A percentile compares a stretch with the other conserved stretches of the same genome.
Evolutionary conservation across 2,329 filamentous ascomycete genomes (phyloP).

Genomic region (Trichoderma semiorbis): DNA sequence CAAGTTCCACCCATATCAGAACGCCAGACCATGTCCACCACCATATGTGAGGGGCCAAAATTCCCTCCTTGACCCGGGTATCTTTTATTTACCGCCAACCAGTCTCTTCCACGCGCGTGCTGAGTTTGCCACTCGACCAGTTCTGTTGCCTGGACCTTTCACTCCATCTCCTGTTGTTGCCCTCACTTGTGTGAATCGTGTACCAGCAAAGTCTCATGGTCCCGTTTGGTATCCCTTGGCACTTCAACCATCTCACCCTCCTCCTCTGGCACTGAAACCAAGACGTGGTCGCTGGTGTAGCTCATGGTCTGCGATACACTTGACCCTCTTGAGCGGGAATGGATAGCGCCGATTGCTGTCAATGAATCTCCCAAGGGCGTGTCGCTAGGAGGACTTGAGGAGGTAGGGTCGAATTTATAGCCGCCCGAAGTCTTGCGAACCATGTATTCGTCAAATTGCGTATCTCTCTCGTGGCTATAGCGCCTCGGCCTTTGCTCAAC

Average conservation of each 20-base stretch:
- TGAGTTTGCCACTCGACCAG: neutral
- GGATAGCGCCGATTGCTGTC: constrained; percentile 3
- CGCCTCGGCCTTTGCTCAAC: constrained; percentile 28
- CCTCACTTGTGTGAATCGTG: neutral
- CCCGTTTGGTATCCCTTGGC: constrained; percentile 1
- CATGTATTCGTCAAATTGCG: constrained; percentile 46
- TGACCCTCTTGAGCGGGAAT: constrained; percentile 26
- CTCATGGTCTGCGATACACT: constrained; percentile 33
- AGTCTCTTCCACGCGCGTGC: neutral
- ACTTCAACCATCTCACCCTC: constrained; percentile 26
- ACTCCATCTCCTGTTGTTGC: neutral
- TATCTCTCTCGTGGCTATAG: constrained; percentile 46
- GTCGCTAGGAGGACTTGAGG: constrained; percentile 20
- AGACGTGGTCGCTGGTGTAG: constrained; percentile 36
- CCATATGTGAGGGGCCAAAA: neutral
- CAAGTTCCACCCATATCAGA: neutral
- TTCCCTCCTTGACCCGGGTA: constrained; percentile 16
- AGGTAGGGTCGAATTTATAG: constrained; percentile 31
- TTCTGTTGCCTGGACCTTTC: neutral
- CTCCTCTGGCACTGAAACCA: constrained; percentile 41
- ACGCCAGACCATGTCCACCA: constrained; percentile 5
- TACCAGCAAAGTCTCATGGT: constrained; percentile 15
- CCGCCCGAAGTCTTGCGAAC: constrained; percentile 32
- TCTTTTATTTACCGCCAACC: neutral
- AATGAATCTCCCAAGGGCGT: constrained; percentile 8